These are phyloP conservation scores for Sclerotinia nivalis DNA, from an alignment of 2,329 filamentous ascomycete genomes.

Conservation along the genomic window DNA sequence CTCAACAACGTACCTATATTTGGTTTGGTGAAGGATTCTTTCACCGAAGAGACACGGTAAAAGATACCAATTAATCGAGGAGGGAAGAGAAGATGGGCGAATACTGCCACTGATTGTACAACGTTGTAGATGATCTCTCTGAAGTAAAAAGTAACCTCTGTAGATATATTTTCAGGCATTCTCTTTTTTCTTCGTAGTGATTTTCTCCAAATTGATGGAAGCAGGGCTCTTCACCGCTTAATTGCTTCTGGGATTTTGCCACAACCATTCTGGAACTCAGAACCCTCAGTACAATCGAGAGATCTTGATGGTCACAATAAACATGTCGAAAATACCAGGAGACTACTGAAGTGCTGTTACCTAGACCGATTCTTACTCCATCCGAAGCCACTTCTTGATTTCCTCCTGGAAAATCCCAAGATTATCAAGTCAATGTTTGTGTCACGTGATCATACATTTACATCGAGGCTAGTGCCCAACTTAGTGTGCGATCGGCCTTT, in stretches of 20 bases:
- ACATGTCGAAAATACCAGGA: neutral
- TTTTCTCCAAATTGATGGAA: neutral
- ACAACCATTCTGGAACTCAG: neutral
- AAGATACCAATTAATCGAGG: neutral
- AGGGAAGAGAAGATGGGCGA: neutral
- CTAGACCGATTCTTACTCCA: neutral
- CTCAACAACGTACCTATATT: constrained; percentile 4
- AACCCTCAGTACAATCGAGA: neutral
- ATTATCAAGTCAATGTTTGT: rapidly evolving
- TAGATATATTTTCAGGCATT: neutral
- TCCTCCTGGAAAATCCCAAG: rapidly evolving
- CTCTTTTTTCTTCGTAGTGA: neutral
- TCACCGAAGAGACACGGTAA: neutral
- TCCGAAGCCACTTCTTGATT: neutral
- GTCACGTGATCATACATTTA: neutral
- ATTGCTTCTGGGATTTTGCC: neutral
- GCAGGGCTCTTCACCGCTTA: constrained; percentile 3
- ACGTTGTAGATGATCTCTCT: neutral
- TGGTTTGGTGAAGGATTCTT: constrained; percentile 3
- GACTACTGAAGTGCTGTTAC: no score
- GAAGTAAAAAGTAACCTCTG: neutral
- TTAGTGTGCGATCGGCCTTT: constrained; percentile 13
- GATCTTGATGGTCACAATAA: neutral
- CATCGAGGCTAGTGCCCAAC: neutral
- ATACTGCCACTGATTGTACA: neutral